These are phyloP conservation scores for Paramecium biaurelia DNA, from an alignment of 73 alveolate species.

Conservation along the genomic window DNA sequence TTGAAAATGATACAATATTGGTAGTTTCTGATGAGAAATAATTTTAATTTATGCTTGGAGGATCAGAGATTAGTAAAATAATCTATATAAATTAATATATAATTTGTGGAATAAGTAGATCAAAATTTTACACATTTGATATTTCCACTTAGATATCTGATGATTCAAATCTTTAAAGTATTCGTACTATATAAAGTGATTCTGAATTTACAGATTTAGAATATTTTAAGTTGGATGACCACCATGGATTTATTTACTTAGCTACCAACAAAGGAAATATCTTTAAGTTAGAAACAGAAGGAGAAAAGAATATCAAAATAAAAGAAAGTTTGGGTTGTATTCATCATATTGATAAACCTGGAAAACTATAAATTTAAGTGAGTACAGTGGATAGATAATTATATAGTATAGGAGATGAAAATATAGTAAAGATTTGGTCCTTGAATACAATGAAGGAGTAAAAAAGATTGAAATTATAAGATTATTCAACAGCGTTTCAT, in stretches of 20 bases:
- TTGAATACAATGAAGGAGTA: not conserved
- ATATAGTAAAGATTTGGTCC: not conserved
- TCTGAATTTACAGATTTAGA: not conserved
- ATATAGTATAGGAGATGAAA: not conserved
- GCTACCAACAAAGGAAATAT: not conserved
- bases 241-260: not conserved
- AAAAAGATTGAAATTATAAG: not conserved
- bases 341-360: not conserved
- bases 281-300: not conserved
- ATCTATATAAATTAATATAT: not conserved
- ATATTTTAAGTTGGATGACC: not conserved
- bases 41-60: not conserved
- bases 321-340: not conserved
- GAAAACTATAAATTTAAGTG: not conserved
- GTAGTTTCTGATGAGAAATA: not conserved
- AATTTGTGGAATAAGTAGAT: not conserved
- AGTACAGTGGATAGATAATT: not conserved
- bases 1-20: not conserved
- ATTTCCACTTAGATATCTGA: not conserved
- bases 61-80: not conserved
- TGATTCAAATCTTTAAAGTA: not conserved
- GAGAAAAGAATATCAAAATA: not conserved
- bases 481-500: not conserved
- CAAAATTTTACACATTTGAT: not conserved
- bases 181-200: not conserved